Percentiles rank a stretch among this genome's conserved stretches.
These are phyloP conservation scores for Talaromyces sp. DNA, from an alignment of 2,329 filamentous ascomycete genomes.

Conservation along the genomic window DNA sequence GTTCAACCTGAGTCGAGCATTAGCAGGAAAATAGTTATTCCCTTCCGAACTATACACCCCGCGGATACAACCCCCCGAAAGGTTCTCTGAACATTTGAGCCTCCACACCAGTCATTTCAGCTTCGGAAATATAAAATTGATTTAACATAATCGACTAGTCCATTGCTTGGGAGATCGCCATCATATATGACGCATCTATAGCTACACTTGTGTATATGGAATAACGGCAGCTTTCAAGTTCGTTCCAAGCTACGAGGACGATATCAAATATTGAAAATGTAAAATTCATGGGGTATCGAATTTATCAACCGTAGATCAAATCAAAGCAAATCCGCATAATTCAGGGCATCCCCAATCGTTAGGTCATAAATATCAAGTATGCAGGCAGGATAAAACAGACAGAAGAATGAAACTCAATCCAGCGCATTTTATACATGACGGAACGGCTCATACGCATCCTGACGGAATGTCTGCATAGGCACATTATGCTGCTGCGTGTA, in stretches of 20 bases:
- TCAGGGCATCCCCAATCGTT: slow-evolving; percentile 5
- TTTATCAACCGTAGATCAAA: background rate
- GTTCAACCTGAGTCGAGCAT: background rate
- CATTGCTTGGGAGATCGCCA: background rate
- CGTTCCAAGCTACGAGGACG: background rate
- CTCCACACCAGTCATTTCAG: background rate
- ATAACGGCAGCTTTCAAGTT: too few species aligned
- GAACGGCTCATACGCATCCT: slow-evolving; percentile 36
- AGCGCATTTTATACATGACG: slow-evolving; percentile 27
- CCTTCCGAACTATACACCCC: background rate
- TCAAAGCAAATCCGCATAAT: background rate
- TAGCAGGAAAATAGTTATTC: background rate
- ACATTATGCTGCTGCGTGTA: slow-evolving; percentile 22
- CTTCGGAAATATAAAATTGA: background rate
- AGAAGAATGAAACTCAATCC: background rate
- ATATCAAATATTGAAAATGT: background rate
- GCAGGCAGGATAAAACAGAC: background rate
- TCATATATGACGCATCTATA: background rate
- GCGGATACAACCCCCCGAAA: too few species aligned
- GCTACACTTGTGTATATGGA: background rate
- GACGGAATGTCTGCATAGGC: slow-evolving; percentile 27
- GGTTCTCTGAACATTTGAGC: background rate
- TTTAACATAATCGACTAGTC: background rate
- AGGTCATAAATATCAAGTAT: slow-evolving; percentile 4
- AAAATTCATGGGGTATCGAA: slow-evolving; percentile 12